These are phyloP conservation scores for Geotrichum australiense DNA, from an alignment of 1,139 yeast genomes.

Conservation along the genomic window DNA sequence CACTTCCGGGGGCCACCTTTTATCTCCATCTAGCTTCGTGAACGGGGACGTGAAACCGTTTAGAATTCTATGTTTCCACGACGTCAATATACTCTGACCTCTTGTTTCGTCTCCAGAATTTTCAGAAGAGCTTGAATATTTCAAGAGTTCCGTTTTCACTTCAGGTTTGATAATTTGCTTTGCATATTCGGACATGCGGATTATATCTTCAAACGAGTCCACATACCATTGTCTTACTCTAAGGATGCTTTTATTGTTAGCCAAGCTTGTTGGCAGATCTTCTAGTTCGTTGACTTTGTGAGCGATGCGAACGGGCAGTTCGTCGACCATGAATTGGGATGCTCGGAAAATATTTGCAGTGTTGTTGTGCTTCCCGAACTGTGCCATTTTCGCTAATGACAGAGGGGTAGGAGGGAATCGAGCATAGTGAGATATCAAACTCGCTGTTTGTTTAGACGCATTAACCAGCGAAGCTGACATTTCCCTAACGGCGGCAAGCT, in stretches of 20 bases:
- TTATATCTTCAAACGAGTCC: slow-evolving; percentile 79
- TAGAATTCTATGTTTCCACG: slow-evolving; percentile 18
- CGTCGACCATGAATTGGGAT: slow-evolving; percentile 78
- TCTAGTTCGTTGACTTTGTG: slow-evolving; percentile 82
- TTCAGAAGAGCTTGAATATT: slow-evolving; percentile 14
- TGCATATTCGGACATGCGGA: slow-evolving; percentile 34
- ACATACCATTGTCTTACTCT: slow-evolving; percentile 87
- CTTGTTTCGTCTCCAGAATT: slow-evolving; percentile 16
- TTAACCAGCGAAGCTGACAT: neutral
- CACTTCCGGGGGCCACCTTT: slow-evolving; percentile 67
- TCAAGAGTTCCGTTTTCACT: slow-evolving; percentile 12
- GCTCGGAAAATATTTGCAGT: slow-evolving; percentile 79
- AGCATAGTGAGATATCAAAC: slow-evolving; percentile 48
- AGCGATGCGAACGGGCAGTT: slow-evolving; percentile 80
- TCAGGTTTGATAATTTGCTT: slow-evolving; percentile 11
- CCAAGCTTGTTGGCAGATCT: slow-evolving; percentile 66
- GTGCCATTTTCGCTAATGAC: slow-evolving; percentile 82
- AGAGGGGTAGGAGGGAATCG: slow-evolving; percentile 77
- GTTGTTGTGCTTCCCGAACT: slow-evolving; percentile 71
- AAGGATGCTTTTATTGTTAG: slow-evolving; percentile 64
- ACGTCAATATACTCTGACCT: slow-evolving; percentile 16
- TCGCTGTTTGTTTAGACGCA: slow-evolving; percentile 20
- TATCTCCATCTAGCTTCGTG: slow-evolving; percentile 43
- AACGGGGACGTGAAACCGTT: slow-evolving; percentile 48
- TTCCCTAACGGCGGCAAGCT: too few relatives aligned